These are phyloP conservation scores for Lasiosphaeriaceae sp. DNA, from an alignment of 495 filamentous ascomycete genomes.

Conservation along the genomic window DNA sequence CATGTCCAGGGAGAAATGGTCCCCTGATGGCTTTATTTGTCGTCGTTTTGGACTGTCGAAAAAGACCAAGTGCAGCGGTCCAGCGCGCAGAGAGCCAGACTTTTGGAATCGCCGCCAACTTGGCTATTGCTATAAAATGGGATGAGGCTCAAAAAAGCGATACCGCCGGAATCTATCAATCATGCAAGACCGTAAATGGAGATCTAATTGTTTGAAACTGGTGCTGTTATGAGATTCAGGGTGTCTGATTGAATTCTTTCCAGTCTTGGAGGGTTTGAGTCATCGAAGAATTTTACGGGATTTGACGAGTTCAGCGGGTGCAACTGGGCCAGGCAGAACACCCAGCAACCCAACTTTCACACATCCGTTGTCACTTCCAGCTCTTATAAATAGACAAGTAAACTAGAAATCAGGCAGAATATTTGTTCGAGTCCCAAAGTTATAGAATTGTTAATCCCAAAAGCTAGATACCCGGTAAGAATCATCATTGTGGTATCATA, in stretches of 20 bases:
- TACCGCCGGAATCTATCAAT: too few species aligned
- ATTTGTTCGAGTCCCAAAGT: too few species aligned
- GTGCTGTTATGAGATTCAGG: background rate
- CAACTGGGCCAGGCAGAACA: too few species aligned
- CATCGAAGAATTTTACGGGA: background rate
- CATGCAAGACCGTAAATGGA: background rate
- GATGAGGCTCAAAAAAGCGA: too few species aligned
- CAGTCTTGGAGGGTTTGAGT: background rate
- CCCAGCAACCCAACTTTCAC: background rate
- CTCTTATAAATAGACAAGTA: too few species aligned
- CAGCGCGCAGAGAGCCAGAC: conserved; percentile 16
- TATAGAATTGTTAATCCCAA: too few species aligned
- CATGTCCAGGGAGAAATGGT: background rate
- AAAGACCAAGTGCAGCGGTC: conserved; percentile 15
- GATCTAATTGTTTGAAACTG: background rate
- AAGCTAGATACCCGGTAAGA: too few species aligned
- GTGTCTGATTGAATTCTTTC: background rate
- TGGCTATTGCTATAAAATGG: background rate
- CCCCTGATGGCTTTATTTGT: conserved; percentile 7
- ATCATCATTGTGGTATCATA: too few species aligned
- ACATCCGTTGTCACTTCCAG: too few species aligned
- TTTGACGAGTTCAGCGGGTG: too few species aligned
- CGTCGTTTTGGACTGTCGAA: background rate
- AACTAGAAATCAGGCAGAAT: too few species aligned
- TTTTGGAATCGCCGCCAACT: conserved; percentile 12